Percentiles rank a stretch among this genome's conserved stretches.
Conservation (phyloP, 495 filamentous ascomycete genomes). For the Cercophora samala region DNA sequence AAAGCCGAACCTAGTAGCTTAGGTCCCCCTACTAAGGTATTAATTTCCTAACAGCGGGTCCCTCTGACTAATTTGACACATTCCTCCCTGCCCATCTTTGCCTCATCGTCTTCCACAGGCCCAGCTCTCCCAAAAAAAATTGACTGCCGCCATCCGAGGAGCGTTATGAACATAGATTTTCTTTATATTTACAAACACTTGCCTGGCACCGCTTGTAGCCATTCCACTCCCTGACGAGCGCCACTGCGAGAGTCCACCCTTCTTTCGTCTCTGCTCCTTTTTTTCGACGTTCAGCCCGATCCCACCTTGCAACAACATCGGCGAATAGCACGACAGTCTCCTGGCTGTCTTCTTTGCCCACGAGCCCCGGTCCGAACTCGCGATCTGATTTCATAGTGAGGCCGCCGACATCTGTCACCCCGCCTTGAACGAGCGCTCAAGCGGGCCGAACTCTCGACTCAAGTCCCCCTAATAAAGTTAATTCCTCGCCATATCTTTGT, state of each 20-base stretch:
- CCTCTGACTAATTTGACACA: no score
- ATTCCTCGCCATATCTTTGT: background rate
- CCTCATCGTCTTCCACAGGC: background rate
- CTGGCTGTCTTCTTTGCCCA: background rate
- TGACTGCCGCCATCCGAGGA: background rate
- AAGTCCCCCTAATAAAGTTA: background rate
- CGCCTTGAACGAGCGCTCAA: background rate
- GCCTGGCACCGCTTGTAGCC: background rate
- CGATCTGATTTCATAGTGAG: background rate
- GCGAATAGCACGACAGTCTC: background rate
- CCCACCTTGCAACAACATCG: background rate
- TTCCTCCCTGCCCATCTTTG: conserved; percentile 1
- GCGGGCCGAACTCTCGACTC: background rate
- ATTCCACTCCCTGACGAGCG: conserved; percentile 3
- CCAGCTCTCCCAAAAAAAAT: background rate
- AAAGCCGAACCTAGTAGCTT: no score
- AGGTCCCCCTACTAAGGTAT: no score
- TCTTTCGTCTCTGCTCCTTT: background rate
- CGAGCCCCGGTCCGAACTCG: background rate
- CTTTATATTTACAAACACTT: background rate
- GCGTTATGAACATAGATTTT: background rate
- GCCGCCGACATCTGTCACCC: background rate
- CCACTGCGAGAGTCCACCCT: background rate
- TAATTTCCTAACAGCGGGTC: no score
- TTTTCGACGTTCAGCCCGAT: background rate